Evolutionary conservation across 2,329 filamentous ascomycete species (phyloP).

Genomic region (Fusarium lateritium): DNA sequence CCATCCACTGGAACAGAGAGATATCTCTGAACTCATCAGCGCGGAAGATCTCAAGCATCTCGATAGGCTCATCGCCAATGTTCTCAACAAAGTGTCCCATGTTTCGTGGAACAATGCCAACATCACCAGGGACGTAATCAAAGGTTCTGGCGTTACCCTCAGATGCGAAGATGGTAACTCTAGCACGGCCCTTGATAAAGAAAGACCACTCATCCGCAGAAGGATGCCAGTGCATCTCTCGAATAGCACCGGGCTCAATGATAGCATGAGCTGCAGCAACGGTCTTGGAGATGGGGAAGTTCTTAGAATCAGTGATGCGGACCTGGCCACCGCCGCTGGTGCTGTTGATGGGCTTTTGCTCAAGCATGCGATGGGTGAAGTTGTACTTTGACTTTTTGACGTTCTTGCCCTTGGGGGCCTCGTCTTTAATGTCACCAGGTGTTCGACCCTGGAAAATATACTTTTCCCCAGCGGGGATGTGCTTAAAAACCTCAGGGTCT

Average conservation of each 20-base stretch:
- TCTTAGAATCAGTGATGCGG: conserved; percentile 81
- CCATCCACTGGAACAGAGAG: conserved; percentile 82
- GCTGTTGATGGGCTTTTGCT: conserved; percentile 75
- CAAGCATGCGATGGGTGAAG: conserved; percentile 81
- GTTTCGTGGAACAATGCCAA: conserved; percentile 82
- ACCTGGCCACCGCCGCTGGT: conserved; percentile 74
- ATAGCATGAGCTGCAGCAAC: conserved; percentile 80
- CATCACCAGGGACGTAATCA: conserved; percentile 81
- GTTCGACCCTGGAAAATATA: conserved; percentile 83
- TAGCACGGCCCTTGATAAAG: conserved; percentile 79
- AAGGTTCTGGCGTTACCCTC: conserved; percentile 80
- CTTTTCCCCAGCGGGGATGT: conserved; percentile 76
- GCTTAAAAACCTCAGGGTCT: conserved; percentile 77
- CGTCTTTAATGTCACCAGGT: conserved; percentile 75
- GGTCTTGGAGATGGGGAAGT: conserved; percentile 81
- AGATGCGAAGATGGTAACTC: conserved; percentile 81
- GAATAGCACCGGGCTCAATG: conserved; percentile 79
- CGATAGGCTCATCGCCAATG: conserved; percentile 80
- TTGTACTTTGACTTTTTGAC: conserved; percentile 77
- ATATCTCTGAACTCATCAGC: conserved; percentile 81
- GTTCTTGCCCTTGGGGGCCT: conserved; percentile 71
- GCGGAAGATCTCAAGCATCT: conserved; percentile 83
- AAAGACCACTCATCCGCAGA: conserved; percentile 86
- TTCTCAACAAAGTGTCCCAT: conserved; percentile 90
- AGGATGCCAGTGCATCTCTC: conserved; percentile 89